Conservation (phyloP, 768 basidiomycete genomes). For the Amanita polypyramis region DNA sequence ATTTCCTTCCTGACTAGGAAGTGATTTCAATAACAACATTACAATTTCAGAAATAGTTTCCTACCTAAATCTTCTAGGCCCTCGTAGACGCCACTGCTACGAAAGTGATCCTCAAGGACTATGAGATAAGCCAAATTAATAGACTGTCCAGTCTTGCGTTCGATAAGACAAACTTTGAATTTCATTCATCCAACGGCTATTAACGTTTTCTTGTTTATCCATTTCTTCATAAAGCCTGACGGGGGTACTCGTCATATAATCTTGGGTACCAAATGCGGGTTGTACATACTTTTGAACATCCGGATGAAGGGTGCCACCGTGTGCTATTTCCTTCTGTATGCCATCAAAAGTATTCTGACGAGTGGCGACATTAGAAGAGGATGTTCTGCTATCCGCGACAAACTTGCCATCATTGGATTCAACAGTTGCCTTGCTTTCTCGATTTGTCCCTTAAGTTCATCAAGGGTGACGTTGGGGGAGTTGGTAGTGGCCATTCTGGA, state of each 20-base stretch:
- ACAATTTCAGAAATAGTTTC: slow-evolving; percentile 5
- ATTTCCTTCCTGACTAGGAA: slow-evolving; percentile 37
- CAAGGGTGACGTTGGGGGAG: not conserved
- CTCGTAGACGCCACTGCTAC: slow-evolving; percentile 32
- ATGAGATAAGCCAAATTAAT: not conserved
- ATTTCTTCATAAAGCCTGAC: not conserved
- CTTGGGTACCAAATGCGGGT: not conserved
- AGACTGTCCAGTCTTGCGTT: not conserved
- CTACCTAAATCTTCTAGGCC: slow-evolving; percentile 36
- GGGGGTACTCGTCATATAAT: not conserved
- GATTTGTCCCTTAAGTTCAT: not conserved
- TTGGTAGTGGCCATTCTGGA: not conserved
- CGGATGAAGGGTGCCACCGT: not conserved
- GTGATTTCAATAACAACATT: slow-evolving; percentile 3
- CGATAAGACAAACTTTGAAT: not conserved
- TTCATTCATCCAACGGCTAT: not conserved
- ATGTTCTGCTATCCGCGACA: not conserved
- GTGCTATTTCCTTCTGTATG: not conserved
- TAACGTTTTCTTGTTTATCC: not conserved
- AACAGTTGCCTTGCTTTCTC: not conserved
- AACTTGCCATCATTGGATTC: not conserved
- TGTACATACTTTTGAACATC: not conserved
- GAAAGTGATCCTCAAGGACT: slow-evolving; percentile 38
- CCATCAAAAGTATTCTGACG: not conserved
- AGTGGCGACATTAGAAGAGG: not conserved